These are phyloP conservation scores for Zea mays DNA, from an alignment of 176 grass and related monocot species.

Conservation along the genomic window Zm-B73-REFERENCE-NAM-5.0 NC_050105.1:1933001-1933500, in stretches of 20 bases:
- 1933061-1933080: too few relatives aligned
- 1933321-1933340: slow-evolving; percentile 67
- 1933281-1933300: slow-evolving; percentile 43
- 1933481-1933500: too few relatives aligned
- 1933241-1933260: slow-evolving; percentile 6
- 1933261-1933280: slow-evolving; percentile 34
- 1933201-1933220: slow-evolving; percentile 53
- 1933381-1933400: slow-evolving; percentile 52
- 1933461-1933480: too few relatives aligned
- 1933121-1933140: not conserved
- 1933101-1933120: not conserved
- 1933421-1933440: slow-evolving; percentile 57
- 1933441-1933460: not conserved
- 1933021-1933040: too few relatives aligned
- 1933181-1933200: slow-evolving; percentile 46
- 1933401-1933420: slow-evolving; percentile 56
- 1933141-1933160: not conserved
- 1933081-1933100: too few relatives aligned
- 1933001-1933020: too few relatives aligned
- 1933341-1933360: slow-evolving; percentile 2
- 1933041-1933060: too few relatives aligned
- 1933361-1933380: slow-evolving; percentile 43
- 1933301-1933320: slow-evolving; percentile 38
- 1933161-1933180: not conserved
- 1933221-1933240: slow-evolving; percentile 47